phyloP scores from a whole-genome alignment of 2,329 filamentous ascomycete genomes.

The Alternaria alternata region DNA sequence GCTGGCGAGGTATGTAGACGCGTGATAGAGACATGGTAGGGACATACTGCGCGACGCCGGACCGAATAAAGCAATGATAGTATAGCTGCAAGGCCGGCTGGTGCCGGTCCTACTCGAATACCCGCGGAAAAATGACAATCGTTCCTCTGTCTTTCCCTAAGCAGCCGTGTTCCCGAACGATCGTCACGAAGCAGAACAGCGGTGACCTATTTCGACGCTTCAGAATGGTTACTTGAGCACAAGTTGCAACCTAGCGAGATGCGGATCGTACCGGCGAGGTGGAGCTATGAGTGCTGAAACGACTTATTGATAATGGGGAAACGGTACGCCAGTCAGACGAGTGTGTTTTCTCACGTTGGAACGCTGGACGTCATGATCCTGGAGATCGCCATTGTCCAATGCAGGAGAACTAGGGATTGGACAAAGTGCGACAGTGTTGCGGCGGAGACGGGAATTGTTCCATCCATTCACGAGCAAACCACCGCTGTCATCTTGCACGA shows the following conservation, averaged over 20 bases:
- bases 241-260: conserved; percentile 19
- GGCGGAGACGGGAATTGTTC: conserved; percentile 13
- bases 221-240: neutral
- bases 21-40: conserved; percentile 8
- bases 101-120: conserved; percentile 7
- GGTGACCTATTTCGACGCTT: conserved; percentile 20
- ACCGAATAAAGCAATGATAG: conserved; percentile 11
- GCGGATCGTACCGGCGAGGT: conserved; percentile 23
- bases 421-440: conserved; percentile 11
- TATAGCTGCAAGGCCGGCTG: conserved; percentile 8
- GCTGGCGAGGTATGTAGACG: conserved; percentile 5
- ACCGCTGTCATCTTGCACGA: conserved; percentile 7
- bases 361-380: conserved; percentile 31
- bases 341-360: conserved; percentile 17
- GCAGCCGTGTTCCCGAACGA: conserved; percentile 23
- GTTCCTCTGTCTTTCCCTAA: conserved; percentile 4
- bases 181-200: conserved; percentile 34
- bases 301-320: conserved; percentile 14
- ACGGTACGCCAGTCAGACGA: conserved; percentile 21
- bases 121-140: conserved; percentile 4
- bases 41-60: conserved; percentile 4
- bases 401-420: neutral
- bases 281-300: conserved; percentile 18
- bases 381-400: conserved; percentile 32
- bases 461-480: conserved; percentile 6